Percentiles rank a stretch among this genome's conserved stretches.
These are phyloP conservation scores for Debaryomycetaceae sp. DNA, from an alignment of 1,139 yeast species.

Conservation along the genomic window DNA sequence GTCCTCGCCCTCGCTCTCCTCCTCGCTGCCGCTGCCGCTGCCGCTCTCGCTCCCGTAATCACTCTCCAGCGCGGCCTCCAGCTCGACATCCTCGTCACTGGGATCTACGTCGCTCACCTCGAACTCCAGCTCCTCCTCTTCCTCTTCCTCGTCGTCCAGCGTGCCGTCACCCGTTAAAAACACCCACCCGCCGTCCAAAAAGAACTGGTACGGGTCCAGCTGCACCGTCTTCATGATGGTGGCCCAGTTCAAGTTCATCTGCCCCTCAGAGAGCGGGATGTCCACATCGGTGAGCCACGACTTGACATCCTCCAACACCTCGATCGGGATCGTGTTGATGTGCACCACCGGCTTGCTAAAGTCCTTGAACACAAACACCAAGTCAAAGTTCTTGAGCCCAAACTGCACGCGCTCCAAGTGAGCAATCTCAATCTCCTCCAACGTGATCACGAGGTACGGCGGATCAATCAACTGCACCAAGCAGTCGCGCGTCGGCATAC, in stretches of 20 bases:
- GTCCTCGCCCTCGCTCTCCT: conserved; percentile 60
- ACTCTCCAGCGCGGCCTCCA: conserved; percentile 52
- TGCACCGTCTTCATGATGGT: conserved; percentile 91
- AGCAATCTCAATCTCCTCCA: conserved; percentile 90
- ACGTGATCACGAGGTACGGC: conserved; percentile 86
- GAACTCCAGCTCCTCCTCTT: conserved; percentile 56
- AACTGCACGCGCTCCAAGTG: conserved; percentile 96
- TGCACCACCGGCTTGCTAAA: conserved; percentile 84
- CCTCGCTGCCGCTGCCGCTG: conserved; percentile 31
- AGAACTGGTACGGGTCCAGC: conserved; percentile 92
- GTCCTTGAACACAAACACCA: conserved; percentile 93
- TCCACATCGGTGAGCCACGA: conserved; percentile 97
- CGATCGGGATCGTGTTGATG: conserved; percentile 92
- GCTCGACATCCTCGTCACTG: conserved; percentile 66
- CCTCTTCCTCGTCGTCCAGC: conserved; percentile 59
- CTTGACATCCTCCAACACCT: conserved; percentile 84
- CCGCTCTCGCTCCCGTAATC: conserved; percentile 44
- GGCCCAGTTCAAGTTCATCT: conserved; percentile 93
- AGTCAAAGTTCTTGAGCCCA: conserved; percentile 92
- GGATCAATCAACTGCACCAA: conserved; percentile 91
- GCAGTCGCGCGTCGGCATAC: conserved; percentile 98
- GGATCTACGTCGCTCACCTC: conserved; percentile 66
- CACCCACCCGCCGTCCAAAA: conserved; percentile 93
- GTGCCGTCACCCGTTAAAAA: conserved; percentile 75
- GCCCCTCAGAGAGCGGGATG: conserved; percentile 91